Evolutionary conservation across 2,329 filamentous ascomycete genomes (phyloP), one percentile per base, ranked within the genome.

Genomic region (Penicillium psychrosexuale): DNA sequence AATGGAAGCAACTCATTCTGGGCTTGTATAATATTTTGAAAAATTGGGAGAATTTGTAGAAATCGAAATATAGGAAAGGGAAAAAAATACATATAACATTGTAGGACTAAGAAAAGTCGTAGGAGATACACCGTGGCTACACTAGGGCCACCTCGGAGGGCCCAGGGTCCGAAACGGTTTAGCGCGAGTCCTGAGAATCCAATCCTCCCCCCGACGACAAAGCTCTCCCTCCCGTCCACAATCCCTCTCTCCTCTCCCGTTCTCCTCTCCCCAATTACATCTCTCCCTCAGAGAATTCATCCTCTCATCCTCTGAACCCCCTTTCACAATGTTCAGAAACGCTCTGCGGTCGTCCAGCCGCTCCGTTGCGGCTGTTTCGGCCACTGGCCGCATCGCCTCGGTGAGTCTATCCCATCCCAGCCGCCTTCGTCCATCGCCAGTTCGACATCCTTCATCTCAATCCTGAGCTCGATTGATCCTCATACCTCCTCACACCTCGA

Each of bases 291-390:
- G 69, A 71, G 69, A 70, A 71, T 70, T 66, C 66, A 67, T 69
- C 75, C 74, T 76, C 72, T 67, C 66, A 72, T 69, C 67, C 71
- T 72, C 70, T 72, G 68, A 70, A 73, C 72, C 67, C 66, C 65
- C 61, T 64, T 61, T 77, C 77, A 84, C 78, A 82, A 97, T 97
- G 93, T 96, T 97, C 86, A 91, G 93, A 83, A 96, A 90, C 87
- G 92, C 93, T 84, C 85, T 97, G 82, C 87, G 92, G 84, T 91
- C 96, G 85, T 95, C 91, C 79, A 89, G 89, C 83, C 91, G 92
- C 84, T 89, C 90, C 80, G 90, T 93, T 81, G 89, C 90, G 83
- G 91, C 90, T 82, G 86, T 95, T 82, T 90, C 91, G 88, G 89
- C 90, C 76, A 84, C 89, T 75, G 86, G 90, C 84, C 90, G 91